Evolutionary conservation across 1,284 basidiomycete species (phyloP).

Genomic region (Rhodotorula sp.): DNA sequence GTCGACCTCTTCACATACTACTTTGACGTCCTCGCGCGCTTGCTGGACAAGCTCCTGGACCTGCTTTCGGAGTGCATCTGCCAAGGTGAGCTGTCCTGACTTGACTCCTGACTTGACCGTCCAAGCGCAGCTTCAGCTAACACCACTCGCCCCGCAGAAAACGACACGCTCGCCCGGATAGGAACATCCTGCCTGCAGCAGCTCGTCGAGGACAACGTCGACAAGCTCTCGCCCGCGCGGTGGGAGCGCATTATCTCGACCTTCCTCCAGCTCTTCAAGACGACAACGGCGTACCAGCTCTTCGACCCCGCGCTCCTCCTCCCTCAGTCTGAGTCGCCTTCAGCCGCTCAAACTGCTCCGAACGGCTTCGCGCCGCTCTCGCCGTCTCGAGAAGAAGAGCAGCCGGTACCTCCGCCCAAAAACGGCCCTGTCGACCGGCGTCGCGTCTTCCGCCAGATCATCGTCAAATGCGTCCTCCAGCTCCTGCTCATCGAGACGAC

Average conservation of each 20-base stretch:
- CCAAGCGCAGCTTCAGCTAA: not conserved
- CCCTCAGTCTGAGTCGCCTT: conserved; percentile 43
- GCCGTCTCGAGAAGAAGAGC: conserved; percentile 49
- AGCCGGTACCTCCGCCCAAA: conserved; percentile 13
- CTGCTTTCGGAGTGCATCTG: conserved; percentile 96
- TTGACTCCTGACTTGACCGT: not conserved
- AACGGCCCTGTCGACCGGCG: conserved; percentile 60
- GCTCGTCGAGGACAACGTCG: conserved; percentile 88
- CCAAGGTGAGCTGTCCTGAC: conserved; percentile 66
- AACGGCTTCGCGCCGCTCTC: conserved; percentile 71
- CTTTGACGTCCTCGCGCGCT: conserved; percentile 86
- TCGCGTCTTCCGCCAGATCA: conserved; percentile 96
- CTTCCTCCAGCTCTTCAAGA: conserved; percentile 92
- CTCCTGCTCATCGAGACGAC: conserved; percentile 96
- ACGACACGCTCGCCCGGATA: conserved; percentile 95
- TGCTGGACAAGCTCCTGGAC: conserved; percentile 87
- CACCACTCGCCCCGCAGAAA: conserved; percentile 61
- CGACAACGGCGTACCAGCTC: conserved; percentile 94
- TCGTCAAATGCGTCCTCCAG: conserved; percentile 99
- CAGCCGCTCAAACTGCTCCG: conserved; percentile 1
- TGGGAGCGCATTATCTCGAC: conserved; percentile 94
- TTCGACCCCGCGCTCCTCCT: conserved; percentile 82
- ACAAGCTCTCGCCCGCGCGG: conserved; percentile 75
- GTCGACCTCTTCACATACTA: conserved; percentile 96
- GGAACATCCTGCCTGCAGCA: conserved; percentile 98